These are phyloP conservation scores for Candida ovalis DNA, from an alignment of 805 yeast species.

Conservation along the genomic window DNA sequence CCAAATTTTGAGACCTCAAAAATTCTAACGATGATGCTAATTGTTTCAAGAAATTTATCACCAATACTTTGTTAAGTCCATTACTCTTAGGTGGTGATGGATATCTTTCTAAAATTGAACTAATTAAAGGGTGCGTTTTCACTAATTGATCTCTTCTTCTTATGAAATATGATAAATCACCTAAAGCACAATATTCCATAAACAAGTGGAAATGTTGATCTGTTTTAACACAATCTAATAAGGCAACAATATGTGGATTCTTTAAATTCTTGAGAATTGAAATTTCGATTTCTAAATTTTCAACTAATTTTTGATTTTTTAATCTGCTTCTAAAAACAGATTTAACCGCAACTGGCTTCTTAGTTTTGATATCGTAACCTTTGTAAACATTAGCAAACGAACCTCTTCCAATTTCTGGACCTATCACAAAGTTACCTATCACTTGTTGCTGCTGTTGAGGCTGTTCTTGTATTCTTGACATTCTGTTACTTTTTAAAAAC, in stretches of 20 bases:
- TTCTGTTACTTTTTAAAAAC: not conserved
- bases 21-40: slow-evolving; percentile 80
- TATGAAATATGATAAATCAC: slow-evolving; percentile 87
- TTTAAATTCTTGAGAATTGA: slow-evolving; percentile 80
- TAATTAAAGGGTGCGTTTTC: slow-evolving; percentile 72
- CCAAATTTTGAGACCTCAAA: slow-evolving; percentile 75
- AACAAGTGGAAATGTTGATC: slow-evolving; percentile 74
- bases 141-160: slow-evolving; percentile 69
- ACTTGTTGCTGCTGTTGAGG: slow-evolving; percentile 11
- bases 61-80: slow-evolving; percentile 77
- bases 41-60: slow-evolving; percentile 82
- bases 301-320: slow-evolving; percentile 80
- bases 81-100: slow-evolving; percentile 75
- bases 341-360: slow-evolving; percentile 78
- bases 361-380: slow-evolving; percentile 55
- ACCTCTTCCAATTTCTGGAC: slow-evolving; percentile 89
- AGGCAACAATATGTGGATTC: slow-evolving; percentile 89
- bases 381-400: slow-evolving; percentile 94
- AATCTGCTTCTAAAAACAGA: slow-evolving; percentile 79
- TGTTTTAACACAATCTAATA: slow-evolving; percentile 80
- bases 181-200: slow-evolving; percentile 96
- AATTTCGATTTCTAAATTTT: slow-evolving; percentile 90
- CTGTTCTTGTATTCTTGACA: slow-evolving; percentile 4
- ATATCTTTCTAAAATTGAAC: slow-evolving; percentile 70
- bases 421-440: slow-evolving; percentile 54